Percentiles rank a stretch among this genome's conserved stretches.
Evolutionary conservation across 2,329 filamentous ascomycete genomes (phyloP).

Genomic region (Phaeoacremonium minimum): DNA sequence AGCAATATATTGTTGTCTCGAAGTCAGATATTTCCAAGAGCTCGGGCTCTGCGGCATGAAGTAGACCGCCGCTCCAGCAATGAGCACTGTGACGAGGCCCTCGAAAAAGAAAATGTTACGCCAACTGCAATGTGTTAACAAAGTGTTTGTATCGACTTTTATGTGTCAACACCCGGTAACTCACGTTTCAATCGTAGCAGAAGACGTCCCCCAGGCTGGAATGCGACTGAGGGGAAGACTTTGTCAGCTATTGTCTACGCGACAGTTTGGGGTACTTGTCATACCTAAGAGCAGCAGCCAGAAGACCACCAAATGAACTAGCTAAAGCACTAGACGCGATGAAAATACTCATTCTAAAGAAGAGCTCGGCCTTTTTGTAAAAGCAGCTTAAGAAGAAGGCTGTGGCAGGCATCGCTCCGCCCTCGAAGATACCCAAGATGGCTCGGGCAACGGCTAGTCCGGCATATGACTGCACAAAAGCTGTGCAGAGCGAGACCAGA

Average conservation of each 20-base stretch:
- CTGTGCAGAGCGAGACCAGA: conserved; percentile 6
- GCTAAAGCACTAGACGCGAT: conserved; percentile 5
- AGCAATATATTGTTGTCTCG: conserved; percentile 5
- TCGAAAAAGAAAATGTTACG: conserved; percentile 9
- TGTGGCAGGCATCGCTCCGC: conserved; percentile 6
- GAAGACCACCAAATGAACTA: conserved; percentile 6
- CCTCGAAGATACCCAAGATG: conserved; percentile 7
- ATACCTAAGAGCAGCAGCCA: conserved; percentile 5
- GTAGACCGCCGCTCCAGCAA: not conserved
- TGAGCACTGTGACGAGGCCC: conserved; percentile 4
- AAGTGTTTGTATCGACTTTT: too few species aligned
- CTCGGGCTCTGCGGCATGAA: conserved; percentile 6
- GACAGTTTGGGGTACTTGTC: too few species aligned
- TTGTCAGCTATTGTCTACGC: too few species aligned
- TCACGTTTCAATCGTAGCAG: conserved; percentile 1
- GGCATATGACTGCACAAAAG: conserved; percentile 6
- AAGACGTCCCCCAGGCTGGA: conserved; percentile 3
- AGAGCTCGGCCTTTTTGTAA: conserved; percentile 7
- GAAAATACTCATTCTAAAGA: conserved; percentile 8
- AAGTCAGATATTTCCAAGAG: conserved; percentile 3
- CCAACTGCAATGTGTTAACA: too few species aligned
- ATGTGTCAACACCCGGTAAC: too few species aligned
- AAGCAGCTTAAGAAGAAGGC: conserved; percentile 8
- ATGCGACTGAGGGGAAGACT: not conserved
- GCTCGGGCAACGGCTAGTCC: conserved; percentile 5